These are phyloP conservation scores for Alternaria arbusti DNA, from an alignment of 2,329 filamentous ascomycete species.

Conservation along the genomic window DNA sequence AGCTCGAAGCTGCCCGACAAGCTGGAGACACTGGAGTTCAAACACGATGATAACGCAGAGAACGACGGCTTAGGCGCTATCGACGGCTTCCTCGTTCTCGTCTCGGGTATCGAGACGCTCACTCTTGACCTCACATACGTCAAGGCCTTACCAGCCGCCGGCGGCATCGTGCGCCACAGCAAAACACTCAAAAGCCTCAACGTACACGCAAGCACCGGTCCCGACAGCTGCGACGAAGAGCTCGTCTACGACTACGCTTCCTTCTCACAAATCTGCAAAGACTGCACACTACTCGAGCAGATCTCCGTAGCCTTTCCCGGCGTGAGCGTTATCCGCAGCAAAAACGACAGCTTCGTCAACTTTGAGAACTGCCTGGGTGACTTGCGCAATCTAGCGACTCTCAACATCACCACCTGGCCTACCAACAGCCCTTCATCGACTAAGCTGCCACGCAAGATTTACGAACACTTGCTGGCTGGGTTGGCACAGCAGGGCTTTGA, in stretches of 20 bases:
- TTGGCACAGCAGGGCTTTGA: constrained; percentile 50
- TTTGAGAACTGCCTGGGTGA: constrained; percentile 51
- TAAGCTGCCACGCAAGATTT: constrained; percentile 52
- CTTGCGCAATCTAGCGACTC: constrained; percentile 51
- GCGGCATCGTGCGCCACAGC: constrained; percentile 53
- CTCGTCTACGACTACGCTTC: constrained; percentile 52
- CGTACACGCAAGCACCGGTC: constrained; percentile 49
- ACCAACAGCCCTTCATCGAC: constrained; percentile 50
- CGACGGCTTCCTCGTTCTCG: constrained; percentile 56
- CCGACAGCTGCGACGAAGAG: constrained; percentile 51
- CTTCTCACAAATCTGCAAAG: constrained; percentile 55
- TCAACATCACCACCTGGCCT: constrained; percentile 59
- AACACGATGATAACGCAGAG: constrained; percentile 57
- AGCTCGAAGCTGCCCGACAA: constrained; percentile 52
- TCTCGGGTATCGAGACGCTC: constrained; percentile 53
- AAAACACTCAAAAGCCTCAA: constrained; percentile 55
- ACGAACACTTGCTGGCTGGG: constrained; percentile 54
- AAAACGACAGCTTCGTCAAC: constrained; percentile 51
- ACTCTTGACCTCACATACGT: constrained; percentile 53
- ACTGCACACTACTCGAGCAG: constrained; percentile 53
- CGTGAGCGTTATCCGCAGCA: constrained; percentile 52
- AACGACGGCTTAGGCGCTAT: constrained; percentile 55
- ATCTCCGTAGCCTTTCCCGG: constrained; percentile 55
- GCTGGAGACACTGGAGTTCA: constrained; percentile 54
- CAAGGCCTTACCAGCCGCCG: constrained; percentile 51